Percentiles rank a stretch among this genome's conserved stretches.
phyloP scores from a whole-genome alignment of 768 basidiomycete genomes.

The Hypsizygus marmoreus region DNA sequence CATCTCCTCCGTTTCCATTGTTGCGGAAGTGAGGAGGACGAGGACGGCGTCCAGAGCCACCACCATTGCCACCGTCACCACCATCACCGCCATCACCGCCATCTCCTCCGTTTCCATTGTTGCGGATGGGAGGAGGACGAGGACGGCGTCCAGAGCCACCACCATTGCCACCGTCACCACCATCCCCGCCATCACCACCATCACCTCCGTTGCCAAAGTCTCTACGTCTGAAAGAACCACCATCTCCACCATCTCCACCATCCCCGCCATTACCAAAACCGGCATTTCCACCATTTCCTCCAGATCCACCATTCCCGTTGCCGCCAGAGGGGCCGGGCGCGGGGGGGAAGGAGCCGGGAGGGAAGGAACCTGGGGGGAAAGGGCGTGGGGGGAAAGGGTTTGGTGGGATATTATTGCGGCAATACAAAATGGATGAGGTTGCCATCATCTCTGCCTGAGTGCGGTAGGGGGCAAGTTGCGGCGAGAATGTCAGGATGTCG shows the following conservation, averaged over 20 bases:
- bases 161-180: background rate
- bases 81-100: slow-evolving; percentile 1
- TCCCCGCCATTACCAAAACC: slow-evolving; percentile 1
- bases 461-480: slow-evolving; percentile 5
- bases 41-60: background rate
- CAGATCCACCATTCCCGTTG: background rate
- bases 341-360: too few relatives aligned
- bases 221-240: background rate
- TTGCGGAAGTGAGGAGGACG: background rate
- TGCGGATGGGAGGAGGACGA: background rate
- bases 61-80: background rate
- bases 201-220: background rate
- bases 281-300: too few relatives aligned
- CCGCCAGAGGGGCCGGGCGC: too few relatives aligned
- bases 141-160: background rate
- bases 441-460: slow-evolving; percentile 4
- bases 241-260: slow-evolving; percentile 1
- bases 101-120: background rate
- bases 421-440: too few relatives aligned
- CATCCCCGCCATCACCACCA: background rate
- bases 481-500: slow-evolving; percentile 15
- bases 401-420: too few relatives aligned
- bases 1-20: background rate
- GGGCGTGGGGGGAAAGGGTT: too few relatives aligned
- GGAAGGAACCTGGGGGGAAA: too few relatives aligned